Evolutionary conservation across 495 filamentous ascomycete species (phyloP), one percentile per base, ranked within the genome.

Genomic region (Tuber melanosporum): DNA sequence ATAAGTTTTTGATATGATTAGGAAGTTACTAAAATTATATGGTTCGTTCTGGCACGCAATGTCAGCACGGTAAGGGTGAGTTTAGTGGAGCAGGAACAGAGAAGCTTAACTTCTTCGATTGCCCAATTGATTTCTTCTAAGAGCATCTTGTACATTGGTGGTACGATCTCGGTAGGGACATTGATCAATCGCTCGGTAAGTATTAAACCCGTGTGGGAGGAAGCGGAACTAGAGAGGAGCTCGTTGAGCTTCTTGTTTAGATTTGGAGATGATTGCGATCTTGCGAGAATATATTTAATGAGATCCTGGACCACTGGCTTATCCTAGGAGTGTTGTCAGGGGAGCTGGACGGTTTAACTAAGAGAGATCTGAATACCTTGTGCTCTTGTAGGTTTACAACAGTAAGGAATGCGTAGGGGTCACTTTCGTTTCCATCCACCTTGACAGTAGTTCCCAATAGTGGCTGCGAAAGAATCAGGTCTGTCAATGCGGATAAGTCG

Each of bases 61-160:
- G 62, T 57, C 9, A 43, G 49, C 36, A 45, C 32, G 17, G 73
- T 39, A 19, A 19, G 73, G 45, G 17, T 17, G 12, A 7, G 19
- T 26, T 26, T 17, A 32, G 42, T 3, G 39, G 19, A 72, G 62
- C 6, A 36, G 26, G 17, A 43, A 46, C 36, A 66, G 14, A 66
- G 14, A 15, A 36, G 57, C 15, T 26, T 36, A 66, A 79, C 77
- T 79, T 98, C 94, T 81, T 95, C 91, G 8, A 96, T 85, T 5
- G 96, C 96, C 86, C 91, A 94, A 78, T 91, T 87, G 76, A 98
- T 92, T 87, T 99, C 96, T 83, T 97, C 94, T 52, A 92, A 87
- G 49, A 99, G 88, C 93, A 97, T 97, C 78, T 87, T 90, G 88
- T 98, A 98, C 94, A 99, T 94, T 15, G 96, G 95, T 47, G 96